Conservation (phyloP, 208 protist genomes). For the Naegleria lovaniensis region DNA sequence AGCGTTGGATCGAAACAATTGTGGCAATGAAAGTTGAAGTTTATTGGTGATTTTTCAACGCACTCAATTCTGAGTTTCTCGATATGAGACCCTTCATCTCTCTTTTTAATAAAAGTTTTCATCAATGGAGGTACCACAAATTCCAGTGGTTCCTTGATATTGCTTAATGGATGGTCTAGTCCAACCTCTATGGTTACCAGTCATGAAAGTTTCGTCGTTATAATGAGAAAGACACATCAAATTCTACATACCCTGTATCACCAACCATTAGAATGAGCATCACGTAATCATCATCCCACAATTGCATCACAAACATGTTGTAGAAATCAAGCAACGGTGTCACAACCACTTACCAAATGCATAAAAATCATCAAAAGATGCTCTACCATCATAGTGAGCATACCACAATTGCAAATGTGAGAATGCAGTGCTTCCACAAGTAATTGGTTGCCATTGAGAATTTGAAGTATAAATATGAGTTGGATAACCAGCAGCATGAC, state of each 20-base stretch:
- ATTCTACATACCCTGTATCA: too few relatives aligned
- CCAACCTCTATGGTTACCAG: slow-evolving; percentile 3
- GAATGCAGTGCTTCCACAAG: neutral
- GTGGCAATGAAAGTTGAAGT: too few relatives aligned
- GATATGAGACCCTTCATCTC: too few relatives aligned
- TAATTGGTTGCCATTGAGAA: slow-evolving; percentile 12
- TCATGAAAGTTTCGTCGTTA: too few relatives aligned
- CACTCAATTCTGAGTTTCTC: too few relatives aligned
- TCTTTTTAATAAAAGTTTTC: slow-evolving; percentile 23
- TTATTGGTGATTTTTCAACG: too few relatives aligned
- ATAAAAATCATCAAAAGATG: neutral
- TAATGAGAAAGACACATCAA: too few relatives aligned
- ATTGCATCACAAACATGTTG: too few relatives aligned
- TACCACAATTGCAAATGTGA: neutral
- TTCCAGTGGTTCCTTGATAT: neutral
- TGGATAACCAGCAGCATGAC: neutral
- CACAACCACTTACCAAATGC: neutral
- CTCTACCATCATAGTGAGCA: neutral
- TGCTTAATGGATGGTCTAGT: slow-evolving; percentile 5
- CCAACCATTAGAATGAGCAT: too few relatives aligned
- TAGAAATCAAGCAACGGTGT: too few relatives aligned
- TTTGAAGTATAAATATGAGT: neutral
- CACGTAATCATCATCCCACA: too few relatives aligned
- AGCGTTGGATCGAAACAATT: too few relatives aligned
- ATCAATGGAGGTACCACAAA: slow-evolving; percentile 2